Percentiles rank a stretch among this genome's conserved stretches.
Evolutionary conservation across 306 rosid species (phyloP).

Genomic region (Mimosa bimucronata): DNA sequence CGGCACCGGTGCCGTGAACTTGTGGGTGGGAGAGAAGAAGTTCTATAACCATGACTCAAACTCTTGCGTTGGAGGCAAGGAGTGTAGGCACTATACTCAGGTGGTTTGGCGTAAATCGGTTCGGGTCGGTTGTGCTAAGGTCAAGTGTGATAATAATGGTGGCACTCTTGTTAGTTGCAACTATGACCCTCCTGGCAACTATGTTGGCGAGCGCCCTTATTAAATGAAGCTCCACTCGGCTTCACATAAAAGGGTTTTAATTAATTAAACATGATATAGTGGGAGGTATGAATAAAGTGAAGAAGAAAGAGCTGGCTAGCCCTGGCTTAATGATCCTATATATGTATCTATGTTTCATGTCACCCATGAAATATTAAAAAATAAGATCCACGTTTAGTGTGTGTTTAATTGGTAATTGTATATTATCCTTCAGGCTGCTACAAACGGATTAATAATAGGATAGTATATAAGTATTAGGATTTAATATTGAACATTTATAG

Average conservation of each 20-base stretch:
- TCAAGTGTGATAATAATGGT: conserved; percentile 12
- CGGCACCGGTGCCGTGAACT: neutral
- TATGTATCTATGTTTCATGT: neutral
- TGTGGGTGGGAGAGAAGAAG: neutral
- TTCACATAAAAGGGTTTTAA: neutral
- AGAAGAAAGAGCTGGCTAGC: no score
- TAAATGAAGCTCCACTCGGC: neutral
- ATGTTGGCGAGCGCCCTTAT: neutral
- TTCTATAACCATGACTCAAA: neutral
- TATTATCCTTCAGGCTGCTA: no score
- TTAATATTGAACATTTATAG: no score
- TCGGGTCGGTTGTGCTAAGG: conserved; percentile 44
- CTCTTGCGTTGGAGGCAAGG: neutral
- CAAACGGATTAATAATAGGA: no score
- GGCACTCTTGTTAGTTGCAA: conserved; percentile 36
- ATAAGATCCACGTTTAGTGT: no score
- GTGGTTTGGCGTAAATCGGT: conserved; percentile 43
- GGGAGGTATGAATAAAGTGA: neutral
- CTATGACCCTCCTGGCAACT: conserved; percentile 42
- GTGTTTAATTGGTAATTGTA: no score
- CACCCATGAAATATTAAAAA: neutral
- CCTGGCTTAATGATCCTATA: no score
- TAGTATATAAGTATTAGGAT: no score
- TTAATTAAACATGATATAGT: neutral
- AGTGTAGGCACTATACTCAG: conserved; percentile 47